Base-by-base conservation (phyloP, 805 yeast species). In the Yamadazyma kitorensis region DNA sequence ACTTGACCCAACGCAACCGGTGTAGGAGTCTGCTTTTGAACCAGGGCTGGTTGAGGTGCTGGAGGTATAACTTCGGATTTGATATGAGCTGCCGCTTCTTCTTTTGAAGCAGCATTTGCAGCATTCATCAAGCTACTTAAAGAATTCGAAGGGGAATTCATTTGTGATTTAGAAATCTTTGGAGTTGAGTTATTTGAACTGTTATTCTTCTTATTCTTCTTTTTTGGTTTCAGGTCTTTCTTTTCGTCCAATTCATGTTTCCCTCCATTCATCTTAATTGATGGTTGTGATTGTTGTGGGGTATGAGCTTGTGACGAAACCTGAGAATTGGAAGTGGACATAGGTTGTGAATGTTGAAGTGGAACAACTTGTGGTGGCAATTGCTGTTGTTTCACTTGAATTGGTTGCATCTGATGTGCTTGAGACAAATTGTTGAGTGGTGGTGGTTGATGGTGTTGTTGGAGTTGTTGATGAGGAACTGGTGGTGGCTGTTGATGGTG, bases 231-330 rank as follows among this genome's bases (percentile, higher is more conserved):
- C 27, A 24, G 27, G 29, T 64, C 68, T n/a, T 40, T 37, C 41
- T 62, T 63, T 10, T 62, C 68, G 3, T 67, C 72, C 37, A 67
- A 55, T 19, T 63, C 69, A 24, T 58, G 65, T 37, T 67, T 67
- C 15, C 47, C 45, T 13, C 47, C 33, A 6, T 48, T 48, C 17
- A 37, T 4, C 23, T 18, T 18, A 32, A 13, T 6, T 28, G 24
- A 22, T 18, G 34, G 44, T 24, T 34, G 44, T 4, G 39, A 31
- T 15, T 27, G 47, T 31, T 33, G 51, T 7, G 23, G 43, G 11
- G 34, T 43, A 28, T 35, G 46, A 14, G 34, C 36, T 14, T 18
- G 40, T 14, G 37, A 33, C 3, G 40, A 45, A 30, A 39, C 48
- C 30, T 45, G 58, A 11, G 37, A 49, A 10, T 31, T 38, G 18